Percentiles rank a stretch among this genome's conserved stretches.
phyloP scores from a whole-genome alignment of 1,139 yeast genomes.

The Hyphopichia wangnamkhiaoensis region DNA sequence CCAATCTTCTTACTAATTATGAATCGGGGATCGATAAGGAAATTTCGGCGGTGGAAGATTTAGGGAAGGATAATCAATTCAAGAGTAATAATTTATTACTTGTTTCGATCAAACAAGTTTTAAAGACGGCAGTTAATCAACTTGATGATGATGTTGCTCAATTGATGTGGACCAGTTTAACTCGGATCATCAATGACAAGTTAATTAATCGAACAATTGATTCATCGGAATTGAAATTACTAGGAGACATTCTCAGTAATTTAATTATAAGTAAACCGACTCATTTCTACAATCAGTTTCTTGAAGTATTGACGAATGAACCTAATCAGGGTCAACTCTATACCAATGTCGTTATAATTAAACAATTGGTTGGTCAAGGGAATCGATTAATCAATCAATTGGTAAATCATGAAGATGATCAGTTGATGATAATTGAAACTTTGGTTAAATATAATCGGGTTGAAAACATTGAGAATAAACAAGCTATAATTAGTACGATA shows the following conservation, averaged over 20 bases:
- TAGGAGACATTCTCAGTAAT: conserved; percentile 33
- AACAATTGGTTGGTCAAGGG: conserved; percentile 14
- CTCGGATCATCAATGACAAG: conserved; percentile 6
- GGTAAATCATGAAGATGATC: conserved; percentile 16
- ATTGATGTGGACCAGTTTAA: conserved; percentile 11
- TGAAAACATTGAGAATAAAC: conserved; percentile 46
- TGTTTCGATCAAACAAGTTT: conserved; percentile 39
- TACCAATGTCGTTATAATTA: conserved; percentile 35
- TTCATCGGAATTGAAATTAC: conserved; percentile 25
- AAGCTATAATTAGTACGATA: conserved; percentile 59
- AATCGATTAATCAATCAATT: conserved; percentile 14
- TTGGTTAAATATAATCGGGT: conserved; percentile 12
- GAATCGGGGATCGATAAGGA: conserved; percentile 7
- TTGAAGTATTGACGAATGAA: conserved; percentile 11
- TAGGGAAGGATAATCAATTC: conserved; percentile 27
- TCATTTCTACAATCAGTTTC: conserved; percentile 17
- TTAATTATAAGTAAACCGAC: too few species aligned
- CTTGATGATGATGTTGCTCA: conserved; percentile 6
- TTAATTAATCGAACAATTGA: conserved; percentile 9
- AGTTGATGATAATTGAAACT: conserved; percentile 3
- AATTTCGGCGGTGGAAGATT: too few species aligned
- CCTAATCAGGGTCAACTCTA: conserved; percentile 20
- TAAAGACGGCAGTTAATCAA: conserved; percentile 16
- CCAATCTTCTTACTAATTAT: conserved; percentile 26
- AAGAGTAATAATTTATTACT: conserved; percentile 13